phyloP scores from a whole-genome alignment of 495 filamentous ascomycete genomes.

The Arthonia radiata region DNA sequence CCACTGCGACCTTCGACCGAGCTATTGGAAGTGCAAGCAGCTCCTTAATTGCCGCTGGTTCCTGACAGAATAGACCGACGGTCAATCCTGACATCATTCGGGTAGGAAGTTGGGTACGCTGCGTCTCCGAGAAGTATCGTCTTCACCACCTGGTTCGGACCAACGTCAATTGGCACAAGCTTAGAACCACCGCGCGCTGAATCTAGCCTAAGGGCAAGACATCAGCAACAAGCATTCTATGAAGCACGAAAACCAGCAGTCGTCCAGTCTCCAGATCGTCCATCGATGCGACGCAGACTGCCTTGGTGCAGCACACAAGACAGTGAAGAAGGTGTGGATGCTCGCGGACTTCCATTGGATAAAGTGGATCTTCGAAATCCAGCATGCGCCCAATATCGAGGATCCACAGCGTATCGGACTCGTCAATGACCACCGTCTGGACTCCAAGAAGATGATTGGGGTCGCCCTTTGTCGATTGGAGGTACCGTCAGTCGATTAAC shows the following conservation, averaged over 20 bases:
- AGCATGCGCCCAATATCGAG: constrained; percentile 20
- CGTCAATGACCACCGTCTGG: constrained; percentile 20
- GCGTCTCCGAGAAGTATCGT: constrained; percentile 22
- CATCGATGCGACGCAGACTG: too few species aligned
- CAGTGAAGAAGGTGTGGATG: too few species aligned
- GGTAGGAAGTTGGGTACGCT: constrained; percentile 17
- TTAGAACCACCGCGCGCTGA: constrained; percentile 20
- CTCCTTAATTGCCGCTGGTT: constrained; percentile 14
- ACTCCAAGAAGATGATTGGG: constrained; percentile 20
- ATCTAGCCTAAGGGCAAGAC: too few species aligned
- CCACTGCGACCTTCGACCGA: constrained; percentile 18
- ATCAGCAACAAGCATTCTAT: too few species aligned
- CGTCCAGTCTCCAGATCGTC: too few species aligned
- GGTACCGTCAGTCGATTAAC: constrained; percentile 21
- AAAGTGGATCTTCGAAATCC: constrained; percentile 13
- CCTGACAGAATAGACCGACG: constrained; percentile 12
- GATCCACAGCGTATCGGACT: constrained; percentile 20
- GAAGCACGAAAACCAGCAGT: too few species aligned
- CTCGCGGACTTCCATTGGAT: too few species aligned
- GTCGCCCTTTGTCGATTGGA: constrained; percentile 13
- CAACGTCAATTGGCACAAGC: constrained; percentile 17
- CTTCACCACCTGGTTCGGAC: constrained; percentile 15
- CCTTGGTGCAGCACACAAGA: too few species aligned
- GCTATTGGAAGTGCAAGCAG: constrained; percentile 23
- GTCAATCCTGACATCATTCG: constrained; percentile 24